These are phyloP conservation scores for Aspergillus caelatus DNA, from an alignment of 2,329 filamentous ascomycete genomes.

Conservation along the genomic window DNA sequence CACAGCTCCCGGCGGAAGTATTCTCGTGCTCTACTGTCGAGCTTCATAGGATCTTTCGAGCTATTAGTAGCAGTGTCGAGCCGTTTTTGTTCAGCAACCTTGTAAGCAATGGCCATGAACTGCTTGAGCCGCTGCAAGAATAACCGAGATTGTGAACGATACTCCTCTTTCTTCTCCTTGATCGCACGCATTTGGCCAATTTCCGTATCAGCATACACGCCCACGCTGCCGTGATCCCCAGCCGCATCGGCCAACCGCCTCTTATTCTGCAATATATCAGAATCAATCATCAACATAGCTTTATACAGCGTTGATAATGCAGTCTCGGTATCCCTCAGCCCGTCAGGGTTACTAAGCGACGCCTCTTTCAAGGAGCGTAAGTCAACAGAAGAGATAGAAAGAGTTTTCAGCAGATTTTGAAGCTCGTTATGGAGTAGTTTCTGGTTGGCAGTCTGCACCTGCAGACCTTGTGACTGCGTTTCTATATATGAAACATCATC, in stretches of 20 bases:
- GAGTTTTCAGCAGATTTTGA: slow-evolving; percentile 83
- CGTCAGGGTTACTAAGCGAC: slow-evolving; percentile 70
- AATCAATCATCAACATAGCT: slow-evolving; percentile 92
- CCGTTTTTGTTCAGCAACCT: slow-evolving; percentile 71
- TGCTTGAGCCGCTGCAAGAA: slow-evolving; percentile 81
- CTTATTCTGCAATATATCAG: slow-evolving; percentile 65
- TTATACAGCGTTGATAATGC: slow-evolving; percentile 82
- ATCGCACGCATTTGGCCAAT: slow-evolving; percentile 86
- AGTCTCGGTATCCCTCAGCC: slow-evolving; percentile 75
- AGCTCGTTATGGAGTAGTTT: slow-evolving; percentile 90
- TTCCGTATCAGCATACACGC: slow-evolving; percentile 72
- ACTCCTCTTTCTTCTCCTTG: slow-evolving; percentile 91
- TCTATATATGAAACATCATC: slow-evolving; percentile 98
- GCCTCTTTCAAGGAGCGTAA: slow-evolving; percentile 73
- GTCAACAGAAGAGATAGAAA: slow-evolving; percentile 78
- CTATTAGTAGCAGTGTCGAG: slow-evolving; percentile 59
- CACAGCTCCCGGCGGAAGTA: slow-evolving; percentile 74
- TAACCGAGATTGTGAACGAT: slow-evolving; percentile 71
- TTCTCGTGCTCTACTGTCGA: slow-evolving; percentile 72
- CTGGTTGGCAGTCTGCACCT: slow-evolving; percentile 96
- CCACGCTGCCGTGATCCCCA: slow-evolving; percentile 41
- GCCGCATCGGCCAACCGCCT: slow-evolving; percentile 52
- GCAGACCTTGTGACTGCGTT: slow-evolving; percentile 92
- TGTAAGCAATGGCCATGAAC: slow-evolving; percentile 81
- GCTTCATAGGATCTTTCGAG: slow-evolving; percentile 55